Percentiles rank a stretch among this genome's conserved stretches.
Conservation (phyloP, 495 filamentous ascomycete species). For the Lepraria neglecta region DNA sequence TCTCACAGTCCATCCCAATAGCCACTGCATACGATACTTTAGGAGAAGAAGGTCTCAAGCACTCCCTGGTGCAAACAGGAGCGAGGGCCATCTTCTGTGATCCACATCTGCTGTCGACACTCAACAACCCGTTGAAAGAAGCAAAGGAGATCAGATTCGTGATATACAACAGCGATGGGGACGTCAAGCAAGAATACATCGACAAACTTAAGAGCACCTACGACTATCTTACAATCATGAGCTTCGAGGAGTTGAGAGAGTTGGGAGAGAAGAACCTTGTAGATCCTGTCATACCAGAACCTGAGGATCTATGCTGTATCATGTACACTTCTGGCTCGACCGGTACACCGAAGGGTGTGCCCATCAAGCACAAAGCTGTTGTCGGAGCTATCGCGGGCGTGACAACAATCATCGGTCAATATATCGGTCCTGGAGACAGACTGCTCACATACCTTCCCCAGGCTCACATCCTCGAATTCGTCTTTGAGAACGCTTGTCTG, state of each 20-base stretch:
- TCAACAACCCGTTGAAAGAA: slow-evolving; percentile 74
- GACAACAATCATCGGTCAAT: slow-evolving; percentile 73
- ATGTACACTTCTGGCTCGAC: slow-evolving; percentile 99
- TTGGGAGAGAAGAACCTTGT: slow-evolving; percentile 75
- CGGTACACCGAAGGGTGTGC: slow-evolving; percentile 90
- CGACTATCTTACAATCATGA: slow-evolving; percentile 64
- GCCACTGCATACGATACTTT: slow-evolving; percentile 98
- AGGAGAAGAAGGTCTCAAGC: slow-evolving; percentile 84
- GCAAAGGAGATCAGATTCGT: slow-evolving; percentile 72
- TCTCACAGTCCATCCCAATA: slow-evolving; percentile 90
- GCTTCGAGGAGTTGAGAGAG: slow-evolving; percentile 78
- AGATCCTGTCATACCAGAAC: slow-evolving; percentile 70
- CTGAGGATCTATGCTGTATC: slow-evolving; percentile 92
- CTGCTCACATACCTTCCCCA: slow-evolving; percentile 89
- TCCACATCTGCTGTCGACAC: slow-evolving; percentile 69
- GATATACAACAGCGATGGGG: slow-evolving; percentile 80
- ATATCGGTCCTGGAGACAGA: slow-evolving; percentile 78
- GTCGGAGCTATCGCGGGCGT: slow-evolving; percentile 87
- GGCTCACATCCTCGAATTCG: slow-evolving; percentile 94
- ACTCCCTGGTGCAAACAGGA: slow-evolving; percentile 82
- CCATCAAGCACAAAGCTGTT: slow-evolving; percentile 81
- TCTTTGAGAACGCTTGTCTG: slow-evolving; percentile 88
- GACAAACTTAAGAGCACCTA: slow-evolving; percentile 70
- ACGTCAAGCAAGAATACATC: slow-evolving; percentile 70
- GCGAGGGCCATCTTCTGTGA: slow-evolving; percentile 90